Percentiles rank a stretch among this genome's conserved stretches.
phyloP scores from a whole-genome alignment of 495 filamentous ascomycete species.

The Haplographium delicatum region DNA sequence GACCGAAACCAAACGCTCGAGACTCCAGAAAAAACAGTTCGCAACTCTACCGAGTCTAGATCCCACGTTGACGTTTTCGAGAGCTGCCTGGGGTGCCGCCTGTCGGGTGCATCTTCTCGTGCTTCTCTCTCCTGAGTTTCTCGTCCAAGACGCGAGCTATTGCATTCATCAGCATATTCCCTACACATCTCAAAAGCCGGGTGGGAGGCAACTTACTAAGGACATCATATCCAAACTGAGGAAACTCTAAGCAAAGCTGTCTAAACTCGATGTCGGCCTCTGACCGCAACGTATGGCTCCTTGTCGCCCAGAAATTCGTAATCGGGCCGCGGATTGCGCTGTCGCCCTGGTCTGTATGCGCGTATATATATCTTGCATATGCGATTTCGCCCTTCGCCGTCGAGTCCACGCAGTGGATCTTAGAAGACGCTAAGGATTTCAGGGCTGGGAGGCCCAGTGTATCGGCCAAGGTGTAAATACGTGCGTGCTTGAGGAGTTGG shows the following conservation, averaged over 20 bases:
- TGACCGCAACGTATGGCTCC: constrained; percentile 72
- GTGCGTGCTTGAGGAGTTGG: constrained; percentile 78
- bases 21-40: background rate
- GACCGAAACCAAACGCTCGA: too few relatives aligned
- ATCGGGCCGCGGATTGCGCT: constrained; percentile 72
- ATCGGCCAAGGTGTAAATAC: constrained; percentile 82
- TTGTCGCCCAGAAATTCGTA: constrained; percentile 83
- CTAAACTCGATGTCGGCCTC: constrained; percentile 81
- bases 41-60: constrained; percentile 5
- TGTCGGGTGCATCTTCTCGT: constrained; percentile 46
- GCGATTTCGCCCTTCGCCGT: constrained; percentile 82
- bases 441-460: constrained; percentile 69
- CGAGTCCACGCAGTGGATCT: constrained; percentile 83
- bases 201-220: constrained; percentile 44
- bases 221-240: constrained; percentile 90
- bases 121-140: constrained; percentile 43
- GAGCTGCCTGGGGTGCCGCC: constrained; percentile 32
- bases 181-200: background rate
- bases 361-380: constrained; percentile 88
- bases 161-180: background rate
- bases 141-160: constrained; percentile 53
- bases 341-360: constrained; percentile 64
- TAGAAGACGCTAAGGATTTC: constrained; percentile 72
- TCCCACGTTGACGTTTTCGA: constrained; percentile 39
- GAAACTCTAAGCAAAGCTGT: constrained; percentile 78